A percentile compares a stretch with the other conserved stretches of the same genome.
These are phyloP conservation scores for Neurospora sublineolata DNA, from an alignment of 495 filamentous ascomycete genomes.

Conservation along the genomic window DNA sequence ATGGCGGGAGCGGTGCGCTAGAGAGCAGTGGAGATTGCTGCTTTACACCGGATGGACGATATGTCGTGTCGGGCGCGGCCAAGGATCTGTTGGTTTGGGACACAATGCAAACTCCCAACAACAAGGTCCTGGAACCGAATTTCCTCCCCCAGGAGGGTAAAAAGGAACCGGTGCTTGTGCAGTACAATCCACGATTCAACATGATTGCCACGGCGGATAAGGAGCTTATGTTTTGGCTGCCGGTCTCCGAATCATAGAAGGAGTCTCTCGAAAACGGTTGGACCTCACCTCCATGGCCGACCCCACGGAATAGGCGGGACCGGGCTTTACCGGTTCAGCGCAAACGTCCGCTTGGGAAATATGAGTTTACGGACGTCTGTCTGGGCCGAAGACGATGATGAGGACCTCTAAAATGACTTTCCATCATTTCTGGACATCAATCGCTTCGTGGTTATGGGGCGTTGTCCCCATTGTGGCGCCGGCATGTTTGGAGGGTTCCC, in stretches of 20 bases:
- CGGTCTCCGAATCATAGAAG: conserved; percentile 48
- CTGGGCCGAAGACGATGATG: neutral
- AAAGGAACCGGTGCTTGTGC: conserved; percentile 59
- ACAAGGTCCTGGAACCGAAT: conserved; percentile 52
- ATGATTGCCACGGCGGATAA: conserved; percentile 80
- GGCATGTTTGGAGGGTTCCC: neutral
- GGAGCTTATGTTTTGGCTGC: conserved; percentile 84
- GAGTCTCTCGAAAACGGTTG: neutral
- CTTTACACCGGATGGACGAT: conserved; percentile 79
- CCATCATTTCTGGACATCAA: neutral
- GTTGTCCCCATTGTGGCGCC: neutral
- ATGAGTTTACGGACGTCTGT: neutral
- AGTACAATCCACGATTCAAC: conserved; percentile 83
- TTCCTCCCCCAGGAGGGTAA: conserved; percentile 48
- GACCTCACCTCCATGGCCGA: neutral
- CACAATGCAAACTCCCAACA: conserved; percentile 43
- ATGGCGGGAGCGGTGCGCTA: conserved; percentile 18
- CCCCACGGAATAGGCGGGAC: neutral
- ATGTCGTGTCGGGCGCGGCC: conserved; percentile 67
- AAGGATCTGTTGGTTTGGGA: conserved; percentile 77
- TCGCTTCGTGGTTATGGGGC: neutral
- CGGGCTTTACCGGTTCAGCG: neutral
- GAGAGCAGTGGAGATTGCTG: conserved; percentile 68
- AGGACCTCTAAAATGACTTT: neutral
- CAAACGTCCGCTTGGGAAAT: neutral